These are phyloP conservation scores for Brassica hybrid DNA, from an alignment of 441 rosid genomes.

Conservation along the genomic window DNA sequence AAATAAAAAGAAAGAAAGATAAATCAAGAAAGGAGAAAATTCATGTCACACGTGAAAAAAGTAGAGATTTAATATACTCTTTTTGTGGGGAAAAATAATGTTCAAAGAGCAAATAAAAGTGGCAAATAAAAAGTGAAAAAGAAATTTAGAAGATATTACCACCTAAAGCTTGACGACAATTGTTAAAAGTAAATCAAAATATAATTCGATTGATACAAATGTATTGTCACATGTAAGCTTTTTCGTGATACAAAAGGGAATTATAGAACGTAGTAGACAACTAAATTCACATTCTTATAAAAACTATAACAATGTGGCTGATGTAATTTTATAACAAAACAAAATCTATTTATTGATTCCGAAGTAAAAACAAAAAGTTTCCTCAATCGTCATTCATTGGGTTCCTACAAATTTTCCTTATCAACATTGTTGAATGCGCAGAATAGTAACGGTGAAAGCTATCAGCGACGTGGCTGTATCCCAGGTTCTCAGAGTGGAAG, in stretches of 20 bases:
- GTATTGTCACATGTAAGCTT: background rate
- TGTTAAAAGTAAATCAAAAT: background rate
- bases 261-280: background rate
- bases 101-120: slow-evolving; percentile 24
- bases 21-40: slow-evolving; percentile 42
- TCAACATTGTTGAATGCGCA: slow-evolving; percentile 8
- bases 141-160: slow-evolving; percentile 31
- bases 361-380: slow-evolving; percentile 1
- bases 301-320: background rate
- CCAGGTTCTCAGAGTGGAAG: slow-evolving; percentile 41
- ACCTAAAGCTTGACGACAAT: slow-evolving; percentile 32
- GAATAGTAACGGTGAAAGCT: slow-evolving; percentile 11
- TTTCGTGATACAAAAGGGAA: background rate
- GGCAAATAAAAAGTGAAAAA: slow-evolving; percentile 38
- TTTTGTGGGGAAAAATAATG: background rate
- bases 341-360: background rate
- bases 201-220: background rate
- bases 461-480: slow-evolving; percentile 36
- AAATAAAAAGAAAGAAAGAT: background rate
- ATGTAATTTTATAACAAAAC: no score
- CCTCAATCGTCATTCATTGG: background rate
- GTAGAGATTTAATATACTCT: slow-evolving; percentile 21
- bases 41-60: slow-evolving; percentile 45
- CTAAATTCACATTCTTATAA: background rate
- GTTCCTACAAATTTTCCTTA: slow-evolving; percentile 3